phyloP scores from a whole-genome alignment of 225 moss, liverwort and hornwort genomes.

The Climacium dendroides region DNA sequence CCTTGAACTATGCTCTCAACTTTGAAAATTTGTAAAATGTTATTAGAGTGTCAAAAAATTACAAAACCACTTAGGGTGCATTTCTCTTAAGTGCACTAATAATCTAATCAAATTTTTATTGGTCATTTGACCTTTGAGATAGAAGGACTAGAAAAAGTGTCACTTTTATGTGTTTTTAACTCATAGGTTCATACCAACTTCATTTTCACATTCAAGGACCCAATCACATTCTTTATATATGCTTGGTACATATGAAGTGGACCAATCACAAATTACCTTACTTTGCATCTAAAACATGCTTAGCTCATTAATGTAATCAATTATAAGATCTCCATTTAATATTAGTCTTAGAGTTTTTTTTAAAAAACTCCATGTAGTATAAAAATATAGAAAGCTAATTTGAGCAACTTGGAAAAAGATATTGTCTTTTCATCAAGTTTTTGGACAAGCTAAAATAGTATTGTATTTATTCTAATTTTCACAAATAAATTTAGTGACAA shows the following conservation, averaged over 20 bases:
- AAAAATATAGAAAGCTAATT: not conserved
- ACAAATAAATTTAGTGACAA: not conserved
- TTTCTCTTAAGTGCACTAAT: not conserved
- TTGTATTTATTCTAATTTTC: not conserved
- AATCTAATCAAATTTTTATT: not conserved
- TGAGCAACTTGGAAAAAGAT: not conserved
- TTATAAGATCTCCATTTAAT: not conserved
- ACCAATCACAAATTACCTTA: not conserved
- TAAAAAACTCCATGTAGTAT: not conserved
- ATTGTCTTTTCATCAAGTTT: not conserved
- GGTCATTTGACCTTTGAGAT: not conserved
- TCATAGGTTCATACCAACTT: not conserved
- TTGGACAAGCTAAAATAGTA: not conserved
- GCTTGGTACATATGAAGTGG: rapidly evolving
- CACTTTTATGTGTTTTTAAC: too few relatives aligned
- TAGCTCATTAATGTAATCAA: not conserved
- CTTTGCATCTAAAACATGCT: not conserved
- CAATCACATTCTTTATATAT: not conserved
- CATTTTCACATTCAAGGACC: not conserved
- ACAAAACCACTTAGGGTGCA: rapidly evolving
- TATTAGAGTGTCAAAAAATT: rapidly evolving
- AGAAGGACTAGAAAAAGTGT: not conserved
- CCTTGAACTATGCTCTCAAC: not conserved
- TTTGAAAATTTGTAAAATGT: not conserved
- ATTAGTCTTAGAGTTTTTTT: not conserved